Evolutionary conservation across 805 yeast species (phyloP), one percentile per base, ranked within the genome.

Genomic region (Priceomyces castillae): DNA sequence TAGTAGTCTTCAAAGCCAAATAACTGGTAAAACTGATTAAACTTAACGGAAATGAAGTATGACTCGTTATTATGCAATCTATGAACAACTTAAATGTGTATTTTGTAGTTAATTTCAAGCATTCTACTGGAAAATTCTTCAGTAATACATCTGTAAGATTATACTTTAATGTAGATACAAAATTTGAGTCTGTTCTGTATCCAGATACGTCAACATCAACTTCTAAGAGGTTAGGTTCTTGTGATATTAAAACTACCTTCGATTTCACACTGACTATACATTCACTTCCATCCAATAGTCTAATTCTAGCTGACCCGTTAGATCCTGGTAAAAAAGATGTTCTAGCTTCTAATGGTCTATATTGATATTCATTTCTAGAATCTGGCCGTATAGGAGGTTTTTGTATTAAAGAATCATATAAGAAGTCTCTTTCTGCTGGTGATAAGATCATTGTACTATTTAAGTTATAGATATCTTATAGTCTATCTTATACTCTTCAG

Each of bases 221-320:
- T 36, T 81, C 81, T 7, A 90, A 68, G 30, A 88, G 65, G 15
- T 77, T 80, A 0, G 70, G 53, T 14, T 76, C 74, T 36, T 53
- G 55, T 23, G 53, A 46, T 48, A 64, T 46, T 40, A 57, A 49
- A 12, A 87, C 86, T 2, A 90, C 97, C 54, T 86, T 85, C 10
- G 90, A 80, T 64, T 94, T 94, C 38, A 92, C 77, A 57, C 97
- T 94, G 4, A 89, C 92, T 26, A 94, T 84, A 54, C 96, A 89
- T 64, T 94, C 98, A 48, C 89, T 80, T 17, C 99, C 98, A 62
- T 92, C 98, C 39, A 86, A 76, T 26, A 89, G 77, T 50, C 90
- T 76, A 15, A 92, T 79, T 66, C 96, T 77, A 0, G 97, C 85
- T 2, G 97, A 90, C 11, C 99, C 99, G 65, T 92, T 88, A 2